phyloP scores from a whole-genome alignment of 2,329 filamentous ascomycete species.

The Cladosporium sp. region DNA sequence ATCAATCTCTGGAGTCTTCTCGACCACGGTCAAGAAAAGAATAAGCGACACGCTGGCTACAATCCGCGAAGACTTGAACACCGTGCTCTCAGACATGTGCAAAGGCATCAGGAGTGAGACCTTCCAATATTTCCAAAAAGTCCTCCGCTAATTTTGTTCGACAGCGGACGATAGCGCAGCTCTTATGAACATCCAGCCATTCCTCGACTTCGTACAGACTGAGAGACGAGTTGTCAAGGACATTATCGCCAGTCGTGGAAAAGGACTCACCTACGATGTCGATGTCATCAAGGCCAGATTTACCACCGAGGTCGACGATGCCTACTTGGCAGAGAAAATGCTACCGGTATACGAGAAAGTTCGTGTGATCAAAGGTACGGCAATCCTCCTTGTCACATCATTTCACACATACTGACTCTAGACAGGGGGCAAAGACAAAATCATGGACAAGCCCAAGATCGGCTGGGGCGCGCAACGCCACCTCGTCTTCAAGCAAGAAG shows the following conservation, averaged over 20 bases:
- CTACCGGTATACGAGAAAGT: conserved; percentile 16
- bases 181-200: conserved; percentile 15
- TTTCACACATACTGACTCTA: neutral
- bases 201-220: conserved; percentile 10
- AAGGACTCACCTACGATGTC: neutral
- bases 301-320: neutral
- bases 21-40: neutral
- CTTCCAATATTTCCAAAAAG: neutral
- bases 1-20: neutral
- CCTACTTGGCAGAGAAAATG: conserved; percentile 17
- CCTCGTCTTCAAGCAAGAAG: neutral
- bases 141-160: neutral
- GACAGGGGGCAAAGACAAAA: neutral
- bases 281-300: neutral
- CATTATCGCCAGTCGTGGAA: neutral
- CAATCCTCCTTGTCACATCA: too few species aligned
- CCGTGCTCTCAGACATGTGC: neutral
- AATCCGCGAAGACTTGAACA: neutral
- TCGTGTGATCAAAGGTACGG: conserved; percentile 13
- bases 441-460: neutral
- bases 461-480: neutral
- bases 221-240: conserved; percentile 11
- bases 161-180: conserved; percentile 1
- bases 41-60: neutral
- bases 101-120: neutral